Percentiles rank a stretch among this genome's conserved stretches.
These are phyloP conservation scores for Cladochytrium replicatum DNA, from an alignment of 192 early-diverging fungal genomes.

Conservation along the genomic window DNA sequence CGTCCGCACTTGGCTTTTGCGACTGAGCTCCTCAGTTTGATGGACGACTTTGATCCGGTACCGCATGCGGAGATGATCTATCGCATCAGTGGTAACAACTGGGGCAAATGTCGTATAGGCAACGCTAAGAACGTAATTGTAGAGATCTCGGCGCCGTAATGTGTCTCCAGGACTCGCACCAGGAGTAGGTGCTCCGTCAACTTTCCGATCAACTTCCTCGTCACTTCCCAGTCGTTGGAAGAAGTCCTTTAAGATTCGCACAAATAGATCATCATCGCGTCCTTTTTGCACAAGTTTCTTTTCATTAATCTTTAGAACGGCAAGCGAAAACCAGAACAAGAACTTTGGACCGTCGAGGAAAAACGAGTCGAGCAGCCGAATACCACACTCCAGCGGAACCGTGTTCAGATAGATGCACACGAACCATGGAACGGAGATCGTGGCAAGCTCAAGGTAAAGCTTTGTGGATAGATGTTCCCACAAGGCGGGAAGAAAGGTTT, in stretches of 20 bases:
- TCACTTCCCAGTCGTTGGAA: constrained; percentile 35
- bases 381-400: constrained; percentile 33
- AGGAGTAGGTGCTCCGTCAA: too few relatives aligned
- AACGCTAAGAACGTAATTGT: constrained; percentile 23
- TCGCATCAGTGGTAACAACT: constrained; percentile 32
- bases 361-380: constrained; percentile 45
- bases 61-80: constrained; percentile 37
- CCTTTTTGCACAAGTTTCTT: constrained; percentile 26
- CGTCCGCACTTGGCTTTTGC: constrained; percentile 43
- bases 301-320: constrained; percentile 48
- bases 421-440: constrained; percentile 52
- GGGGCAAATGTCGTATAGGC: constrained; percentile 30
- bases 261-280: constrained; percentile 46
- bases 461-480: constrained; percentile 36
- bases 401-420: constrained; percentile 47
- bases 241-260: constrained; percentile 39
- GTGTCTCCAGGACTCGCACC: too few relatives aligned
- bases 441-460: constrained; percentile 48
- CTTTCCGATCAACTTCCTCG: constrained; percentile 8
- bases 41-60: constrained; percentile 42
- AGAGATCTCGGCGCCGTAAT: constrained; percentile 32
- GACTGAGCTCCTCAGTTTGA: constrained; percentile 43
- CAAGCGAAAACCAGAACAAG: constrained; percentile 48
- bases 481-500: constrained; percentile 30
- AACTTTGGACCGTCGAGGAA: constrained; percentile 58